Base-by-base conservation (phyloP, 495 filamentous ascomycete genomes). In the Podospora fimiseda region DNA sequence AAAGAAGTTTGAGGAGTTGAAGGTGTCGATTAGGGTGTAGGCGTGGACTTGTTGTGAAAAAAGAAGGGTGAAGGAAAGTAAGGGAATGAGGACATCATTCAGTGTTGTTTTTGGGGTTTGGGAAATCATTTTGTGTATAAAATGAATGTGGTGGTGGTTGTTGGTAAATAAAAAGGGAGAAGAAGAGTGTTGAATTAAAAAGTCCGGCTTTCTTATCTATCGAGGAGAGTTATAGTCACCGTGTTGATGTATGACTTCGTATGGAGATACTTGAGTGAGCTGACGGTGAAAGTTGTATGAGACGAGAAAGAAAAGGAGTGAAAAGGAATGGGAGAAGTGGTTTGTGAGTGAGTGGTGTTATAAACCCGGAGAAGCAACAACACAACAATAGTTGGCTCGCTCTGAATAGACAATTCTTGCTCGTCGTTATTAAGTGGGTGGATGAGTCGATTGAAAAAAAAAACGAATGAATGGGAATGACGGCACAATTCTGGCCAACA, bases 1-100 rank as follows among this genome's bases (percentile, higher is more conserved):
- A 67, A 83, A 84, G 68, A 84, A 83, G 64, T 82, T 82, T 44
- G 50, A 67, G 8, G 54, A 39, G 53, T 76, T 69, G 64, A 70
- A 84, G 47, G 55, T 51, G 46, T 76, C 74, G 47, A 68, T 62
- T 14, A 83, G 62, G 3, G 56, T 57, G 60, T 78, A 78, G 43
- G 63, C 55, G 0, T 67, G 63, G 14, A 65, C 52, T 18, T 64
- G 61, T 20, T 40, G 57, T 3, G 56, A 61, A 3, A 64, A 43
- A 49, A 45, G 13, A n/a, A 51, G 42, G 21, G 41, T 18, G 7
- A 56, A 46, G 11, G 51, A 53, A 14, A 52, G 19, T 2, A 36
- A 14, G 16, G 53, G 19, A n/a, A 18, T 22, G 21, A 4, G 18
- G n/a, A n/a, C n/a, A n/a, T n/a, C n/a, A n/a, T n/a, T n/a, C n/a